phyloP scores from a whole-genome alignment of 2,329 filamentous ascomycete species.

The Neurospora crassa region DNA sequence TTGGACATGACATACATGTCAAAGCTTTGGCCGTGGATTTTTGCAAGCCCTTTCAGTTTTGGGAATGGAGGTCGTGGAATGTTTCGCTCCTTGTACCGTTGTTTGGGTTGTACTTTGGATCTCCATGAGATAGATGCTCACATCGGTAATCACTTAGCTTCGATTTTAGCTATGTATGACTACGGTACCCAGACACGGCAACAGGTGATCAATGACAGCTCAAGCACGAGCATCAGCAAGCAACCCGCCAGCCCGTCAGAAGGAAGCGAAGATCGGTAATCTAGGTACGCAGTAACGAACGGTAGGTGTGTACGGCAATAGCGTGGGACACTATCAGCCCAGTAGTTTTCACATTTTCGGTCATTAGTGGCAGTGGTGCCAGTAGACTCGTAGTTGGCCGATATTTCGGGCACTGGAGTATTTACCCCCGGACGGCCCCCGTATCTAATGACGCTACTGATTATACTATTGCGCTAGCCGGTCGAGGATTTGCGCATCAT shows the following conservation, averaged over 20 bases:
- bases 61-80: not conserved
- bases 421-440: not conserved
- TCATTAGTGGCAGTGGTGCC: slow-evolving; percentile 1
- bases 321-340: not conserved
- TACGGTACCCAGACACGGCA: not conserved
- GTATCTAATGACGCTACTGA: not conserved
- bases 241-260: not conserved
- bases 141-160: not conserved
- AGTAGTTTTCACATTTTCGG: not conserved
- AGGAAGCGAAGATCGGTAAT: not conserved
- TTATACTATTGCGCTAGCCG: not conserved
- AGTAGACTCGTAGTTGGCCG: not conserved
- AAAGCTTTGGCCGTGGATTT: not conserved
- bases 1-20: not conserved
- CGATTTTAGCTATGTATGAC: not conserved
- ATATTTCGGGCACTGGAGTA: not conserved
- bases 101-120: not conserved
- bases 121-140: not conserved
- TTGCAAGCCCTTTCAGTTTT: not conserved
- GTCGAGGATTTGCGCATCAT: not conserved
- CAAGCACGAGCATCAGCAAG: not conserved
- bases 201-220: not conserved
- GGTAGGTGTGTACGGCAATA: not conserved
- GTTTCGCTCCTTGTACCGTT: not conserved
- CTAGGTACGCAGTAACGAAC: not conserved